A percentile compares a stretch with the other conserved stretches of the same genome.
phyloP scores from a whole-genome alignment of 805 yeast genomes.

The Henningerozyma blattae region DNA sequence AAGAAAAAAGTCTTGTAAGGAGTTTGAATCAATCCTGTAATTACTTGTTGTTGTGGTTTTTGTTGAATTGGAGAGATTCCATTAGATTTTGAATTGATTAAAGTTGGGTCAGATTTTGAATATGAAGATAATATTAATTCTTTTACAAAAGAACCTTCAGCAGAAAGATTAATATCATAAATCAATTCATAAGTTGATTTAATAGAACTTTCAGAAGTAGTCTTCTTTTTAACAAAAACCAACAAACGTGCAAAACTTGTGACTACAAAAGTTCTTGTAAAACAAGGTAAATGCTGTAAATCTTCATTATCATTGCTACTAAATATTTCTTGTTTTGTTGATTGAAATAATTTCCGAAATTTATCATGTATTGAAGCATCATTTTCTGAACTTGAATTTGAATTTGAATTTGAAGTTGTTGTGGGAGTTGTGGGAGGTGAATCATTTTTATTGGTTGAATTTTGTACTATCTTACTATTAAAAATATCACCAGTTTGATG shows the following conservation, averaged over 20 bases:
- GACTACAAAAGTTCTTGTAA: conserved; percentile 40
- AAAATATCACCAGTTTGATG: background rate
- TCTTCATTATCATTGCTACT: conserved; percentile 2
- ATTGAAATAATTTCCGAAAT: conserved; percentile 20
- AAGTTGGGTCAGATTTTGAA: no score
- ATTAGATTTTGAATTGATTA: conserved; percentile 31
- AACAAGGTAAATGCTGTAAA: conserved; percentile 24
- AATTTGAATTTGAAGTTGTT: background rate
- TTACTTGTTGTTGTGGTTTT: no score
- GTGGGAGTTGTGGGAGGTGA: background rate
- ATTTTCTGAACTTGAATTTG: background rate
- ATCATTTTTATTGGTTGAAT: background rate
- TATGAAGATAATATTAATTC: conserved; percentile 42
- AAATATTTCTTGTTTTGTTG: conserved; percentile 13
- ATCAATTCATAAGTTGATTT: conserved; percentile 30
- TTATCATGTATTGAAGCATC: conserved; percentile 12
- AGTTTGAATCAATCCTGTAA: conserved; percentile 37
- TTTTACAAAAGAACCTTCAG: conserved; percentile 41
- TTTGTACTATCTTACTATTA: background rate
- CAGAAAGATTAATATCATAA: conserved; percentile 42
- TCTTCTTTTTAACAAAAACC: conserved; percentile 33
- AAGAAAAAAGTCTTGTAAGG: conserved; percentile 42
- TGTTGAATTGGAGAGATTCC: no score
- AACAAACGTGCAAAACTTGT: conserved; percentile 56
- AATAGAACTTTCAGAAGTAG: conserved; percentile 16